Conservation (phyloP, 2,329 filamentous ascomycete genomes). For the Aspergillus puulaauensis region DNA sequence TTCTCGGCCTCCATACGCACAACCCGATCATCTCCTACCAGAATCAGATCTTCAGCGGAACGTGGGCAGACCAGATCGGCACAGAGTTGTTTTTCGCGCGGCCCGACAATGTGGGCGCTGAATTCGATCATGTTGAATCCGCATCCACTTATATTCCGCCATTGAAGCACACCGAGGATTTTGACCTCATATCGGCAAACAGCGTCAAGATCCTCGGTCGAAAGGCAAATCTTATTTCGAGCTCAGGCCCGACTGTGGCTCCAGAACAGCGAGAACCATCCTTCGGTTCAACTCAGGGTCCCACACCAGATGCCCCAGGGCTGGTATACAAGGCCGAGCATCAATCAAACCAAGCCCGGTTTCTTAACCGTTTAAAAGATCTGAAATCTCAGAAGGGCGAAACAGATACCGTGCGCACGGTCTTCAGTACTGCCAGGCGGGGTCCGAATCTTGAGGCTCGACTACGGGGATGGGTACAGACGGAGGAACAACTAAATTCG, state of each 20-base stretch:
- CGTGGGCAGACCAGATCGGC: conserved; percentile 80
- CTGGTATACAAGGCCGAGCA: conserved; percentile 24
- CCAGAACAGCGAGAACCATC: neutral
- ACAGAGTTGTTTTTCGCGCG: conserved; percentile 75
- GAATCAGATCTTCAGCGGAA: conserved; percentile 73
- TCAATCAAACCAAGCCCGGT: conserved; percentile 49
- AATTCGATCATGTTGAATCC: conserved; percentile 29
- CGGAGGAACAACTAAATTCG: conserved; percentile 36
- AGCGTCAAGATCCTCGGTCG: conserved; percentile 68
- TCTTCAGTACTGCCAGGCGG: conserved; percentile 48
- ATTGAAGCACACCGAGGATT: conserved; percentile 43
- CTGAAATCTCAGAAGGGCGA: conserved; percentile 66
- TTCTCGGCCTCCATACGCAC: conserved; percentile 75
- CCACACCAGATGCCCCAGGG: neutral
- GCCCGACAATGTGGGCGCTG: conserved; percentile 28
- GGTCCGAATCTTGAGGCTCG: conserved; percentile 31
- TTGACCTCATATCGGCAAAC: conserved; percentile 72
- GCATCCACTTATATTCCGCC: conserved; percentile 48
- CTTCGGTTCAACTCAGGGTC: neutral
- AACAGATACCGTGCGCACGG: conserved; percentile 62
- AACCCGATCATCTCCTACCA: conserved; percentile 80
- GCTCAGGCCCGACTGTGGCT: conserved; percentile 25
- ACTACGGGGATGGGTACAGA: conserved; percentile 38
- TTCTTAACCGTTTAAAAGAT: conserved; percentile 65
- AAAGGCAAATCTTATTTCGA: conserved; percentile 60